phyloP scores from a whole-genome alignment of 2,329 filamentous ascomycete species.

The Paraconiothyrium brasiliense region DNA sequence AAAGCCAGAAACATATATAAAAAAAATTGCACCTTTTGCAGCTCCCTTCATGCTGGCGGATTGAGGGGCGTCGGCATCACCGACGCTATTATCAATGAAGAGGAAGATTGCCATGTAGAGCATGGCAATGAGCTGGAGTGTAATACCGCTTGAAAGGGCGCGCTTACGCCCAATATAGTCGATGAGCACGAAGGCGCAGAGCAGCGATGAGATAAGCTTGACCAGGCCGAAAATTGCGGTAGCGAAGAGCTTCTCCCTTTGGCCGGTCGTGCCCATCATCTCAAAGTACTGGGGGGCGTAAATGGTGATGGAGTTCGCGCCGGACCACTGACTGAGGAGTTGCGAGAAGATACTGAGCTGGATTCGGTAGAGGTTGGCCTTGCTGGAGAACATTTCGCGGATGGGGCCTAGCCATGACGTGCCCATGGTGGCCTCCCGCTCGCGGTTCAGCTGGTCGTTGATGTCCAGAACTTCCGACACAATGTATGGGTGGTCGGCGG shows the following conservation, averaged over 20 bases:
- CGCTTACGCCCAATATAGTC: conserved; percentile 80
- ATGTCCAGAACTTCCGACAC: conserved; percentile 70
- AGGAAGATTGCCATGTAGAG: conserved; percentile 65
- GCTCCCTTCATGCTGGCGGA: conserved; percentile 61
- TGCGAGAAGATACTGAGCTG: conserved; percentile 75
- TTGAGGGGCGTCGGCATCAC: conserved; percentile 60
- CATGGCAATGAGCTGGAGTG: conserved; percentile 61
- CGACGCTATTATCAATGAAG: conserved; percentile 67
- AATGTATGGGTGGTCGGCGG: conserved; percentile 67
- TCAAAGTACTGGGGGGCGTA: conserved; percentile 79
- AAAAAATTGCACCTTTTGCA: conserved; percentile 71
- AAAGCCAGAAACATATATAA: conserved; percentile 66
- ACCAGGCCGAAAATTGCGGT: conserved; percentile 80
- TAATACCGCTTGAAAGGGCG: conserved; percentile 59
- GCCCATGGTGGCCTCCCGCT: conserved; percentile 75
- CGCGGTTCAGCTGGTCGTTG: conserved; percentile 71
- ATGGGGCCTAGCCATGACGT: conserved; percentile 71
- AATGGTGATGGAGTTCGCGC: conserved; percentile 77
- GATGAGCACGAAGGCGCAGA: conserved; percentile 80
- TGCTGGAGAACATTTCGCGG: conserved; percentile 73
- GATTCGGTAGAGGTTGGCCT: conserved; percentile 76
- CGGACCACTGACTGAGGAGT: conserved; percentile 77
- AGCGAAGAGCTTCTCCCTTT: conserved; percentile 74
- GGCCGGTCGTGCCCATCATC: conserved; percentile 74
- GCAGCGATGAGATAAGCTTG: conserved; percentile 72